phyloP scores from a whole-genome alignment of 73 alveolate genomes.

The Loxodes magnus region DNA sequence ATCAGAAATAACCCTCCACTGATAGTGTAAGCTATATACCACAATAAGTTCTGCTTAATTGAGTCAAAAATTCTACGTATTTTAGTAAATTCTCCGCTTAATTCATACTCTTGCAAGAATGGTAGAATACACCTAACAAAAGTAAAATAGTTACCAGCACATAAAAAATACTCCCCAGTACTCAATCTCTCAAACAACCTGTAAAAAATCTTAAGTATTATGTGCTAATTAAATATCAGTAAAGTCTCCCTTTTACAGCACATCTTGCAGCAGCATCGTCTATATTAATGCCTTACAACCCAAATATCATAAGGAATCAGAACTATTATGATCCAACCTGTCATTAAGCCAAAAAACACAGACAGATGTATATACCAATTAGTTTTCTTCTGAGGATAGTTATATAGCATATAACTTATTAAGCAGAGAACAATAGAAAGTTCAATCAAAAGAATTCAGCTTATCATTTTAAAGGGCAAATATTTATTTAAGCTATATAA shows the following conservation, averaged over 20 bases:
- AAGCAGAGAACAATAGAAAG: too few species aligned
- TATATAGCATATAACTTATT: too few species aligned
- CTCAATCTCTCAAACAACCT: neutral
- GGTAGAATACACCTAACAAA: neutral
- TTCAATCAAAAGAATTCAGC: too few species aligned
- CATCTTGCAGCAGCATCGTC: too few species aligned
- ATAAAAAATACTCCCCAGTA: slow-evolving; percentile 6
- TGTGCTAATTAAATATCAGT: too few species aligned
- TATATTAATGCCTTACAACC: neutral
- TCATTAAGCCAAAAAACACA: neutral
- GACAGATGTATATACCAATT: neutral
- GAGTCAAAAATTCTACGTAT: neutral
- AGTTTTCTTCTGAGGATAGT: neutral
- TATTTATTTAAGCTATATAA: too few species aligned
- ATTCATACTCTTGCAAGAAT: neutral
- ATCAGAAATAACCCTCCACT: neutral
- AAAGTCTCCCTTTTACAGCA: too few species aligned
- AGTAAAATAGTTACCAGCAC: slow-evolving; percentile 1
- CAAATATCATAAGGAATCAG: neutral
- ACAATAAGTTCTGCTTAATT: neutral
- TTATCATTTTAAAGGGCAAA: too few species aligned
- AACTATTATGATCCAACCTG: neutral
- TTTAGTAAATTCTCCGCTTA: neutral
- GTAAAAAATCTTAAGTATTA: too few species aligned
- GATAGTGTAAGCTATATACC: neutral